Evolutionary conservation across 176 grass and related monocot species (phyloP), one percentile per base, ranked within the genome.

Genomic region (Rhynchospora tenuis): DNA sequence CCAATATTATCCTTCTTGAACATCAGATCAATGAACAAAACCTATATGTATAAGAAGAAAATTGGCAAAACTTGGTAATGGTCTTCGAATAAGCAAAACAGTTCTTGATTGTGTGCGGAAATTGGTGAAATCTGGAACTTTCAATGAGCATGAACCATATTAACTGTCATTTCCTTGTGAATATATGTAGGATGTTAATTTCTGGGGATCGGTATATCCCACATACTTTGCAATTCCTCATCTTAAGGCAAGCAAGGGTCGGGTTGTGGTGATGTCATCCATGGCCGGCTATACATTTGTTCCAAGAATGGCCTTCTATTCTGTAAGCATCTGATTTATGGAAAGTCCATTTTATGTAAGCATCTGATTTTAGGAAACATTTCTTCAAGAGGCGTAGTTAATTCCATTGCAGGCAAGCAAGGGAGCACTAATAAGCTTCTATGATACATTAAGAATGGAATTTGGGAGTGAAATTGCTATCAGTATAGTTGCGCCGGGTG

Each of bases 191-290:
- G 90, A 96, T 59, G 83, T 96, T 0, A 96, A 96, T 19, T 96
- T 96, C 31, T 96, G 91, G 93, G 93, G 93, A 2, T 84, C 89
- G 0, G 85, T 96, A 52, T 88, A 93, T 13, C 79, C 93, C 0
- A 93, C 91, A 31, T 93, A 71, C 17, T 88, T 78, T 26, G 89
- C 93, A 0, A 87, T 96, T 2, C 93, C 93, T 20, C 59, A 85
- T 58, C 87, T 96, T 2, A 91, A 91, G 60, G 85, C 82, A 16
- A 93, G 38, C 59, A 68, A 64, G 3, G 93, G 93, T 23, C 90
- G 68, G 9, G 91, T 96, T 16, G 68, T 93, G 2, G 89, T 93
- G 20, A 91, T 89, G 8, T 89, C 93, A 1, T 93, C 91, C 0
- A 79, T 91, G 0, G 86, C 80, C 0, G 91, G 89, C 44, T 89